phyloP scores from a whole-genome alignment of 2,329 filamentous ascomycete species.

The Knufia fluminis region DNA sequence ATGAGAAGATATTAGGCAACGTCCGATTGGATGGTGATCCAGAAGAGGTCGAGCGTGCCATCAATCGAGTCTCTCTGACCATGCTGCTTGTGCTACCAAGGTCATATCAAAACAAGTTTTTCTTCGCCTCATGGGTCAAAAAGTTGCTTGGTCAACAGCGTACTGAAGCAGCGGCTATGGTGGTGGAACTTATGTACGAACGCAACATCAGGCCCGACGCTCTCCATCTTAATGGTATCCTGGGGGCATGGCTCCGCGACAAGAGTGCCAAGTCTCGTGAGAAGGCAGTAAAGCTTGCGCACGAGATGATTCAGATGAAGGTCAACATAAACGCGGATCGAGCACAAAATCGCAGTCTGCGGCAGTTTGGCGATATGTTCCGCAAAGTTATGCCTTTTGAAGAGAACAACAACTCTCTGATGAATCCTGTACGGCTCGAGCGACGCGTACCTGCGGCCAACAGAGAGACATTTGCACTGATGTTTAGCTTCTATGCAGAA shows the following conservation, averaged over 20 bases:
- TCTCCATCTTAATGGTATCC: conserved; percentile 71
- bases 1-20: conserved; percentile 26
- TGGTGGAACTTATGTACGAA: conserved; percentile 66
- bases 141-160: conserved; percentile 65
- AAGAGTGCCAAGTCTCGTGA: conserved; percentile 45
- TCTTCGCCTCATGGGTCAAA: conserved; percentile 84
- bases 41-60: conserved; percentile 31
- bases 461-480: conserved; percentile 67
- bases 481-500: conserved; percentile 62
- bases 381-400: conserved; percentile 5
- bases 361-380: neutral
- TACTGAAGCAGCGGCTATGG: conserved; percentile 59
- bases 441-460: conserved; percentile 50
- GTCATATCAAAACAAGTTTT: conserved; percentile 60
- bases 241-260: conserved; percentile 66
- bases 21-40: conserved; percentile 7
- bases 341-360: conserved; percentile 23
- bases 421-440: conserved; percentile 32
- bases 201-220: conserved; percentile 59
- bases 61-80: conserved; percentile 41
- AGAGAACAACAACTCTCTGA: conserved; percentile 1
- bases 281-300: conserved; percentile 60
- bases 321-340: conserved; percentile 47
- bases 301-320: conserved; percentile 66
- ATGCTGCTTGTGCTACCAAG: conserved; percentile 45